Conservation (phyloP, 2,329 filamentous ascomycete genomes). For the Sclerotinia subarctica region DNA sequence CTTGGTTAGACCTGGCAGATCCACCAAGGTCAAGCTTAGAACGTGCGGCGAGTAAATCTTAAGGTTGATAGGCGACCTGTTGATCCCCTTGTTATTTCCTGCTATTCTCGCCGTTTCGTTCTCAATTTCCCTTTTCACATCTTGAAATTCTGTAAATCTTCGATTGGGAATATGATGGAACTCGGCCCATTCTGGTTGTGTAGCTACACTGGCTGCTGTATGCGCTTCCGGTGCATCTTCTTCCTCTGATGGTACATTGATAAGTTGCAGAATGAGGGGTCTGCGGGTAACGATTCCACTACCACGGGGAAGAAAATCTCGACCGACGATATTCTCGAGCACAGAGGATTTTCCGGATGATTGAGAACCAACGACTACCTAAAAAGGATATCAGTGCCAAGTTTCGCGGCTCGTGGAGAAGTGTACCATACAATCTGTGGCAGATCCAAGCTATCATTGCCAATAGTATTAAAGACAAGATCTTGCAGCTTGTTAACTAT, state of each 20-base stretch:
- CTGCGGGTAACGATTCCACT: constrained; percentile 94
- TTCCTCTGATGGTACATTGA: constrained; percentile 79
- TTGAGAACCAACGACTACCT: constrained; percentile 98
- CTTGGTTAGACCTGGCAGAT: constrained; percentile 94
- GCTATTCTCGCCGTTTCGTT: constrained; percentile 93
- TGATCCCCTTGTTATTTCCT: constrained; percentile 97
- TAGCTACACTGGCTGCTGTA: constrained; percentile 68
- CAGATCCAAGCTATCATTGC: constrained; percentile 94
- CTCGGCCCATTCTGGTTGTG: constrained; percentile 78
- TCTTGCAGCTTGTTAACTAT: constrained; percentile 99
- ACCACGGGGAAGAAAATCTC: constrained; percentile 93
- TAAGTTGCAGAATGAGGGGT: constrained; percentile 93
- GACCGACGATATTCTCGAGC: constrained; percentile 96
- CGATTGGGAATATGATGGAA: constrained; percentile 93
- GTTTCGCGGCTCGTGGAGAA: constrained; percentile 24
- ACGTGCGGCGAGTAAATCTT: constrained; percentile 98
- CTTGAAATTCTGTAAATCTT: constrained; percentile 84
- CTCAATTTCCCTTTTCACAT: constrained; percentile 95
- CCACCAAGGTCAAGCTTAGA: constrained; percentile 91
- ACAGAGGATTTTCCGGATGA: constrained; percentile 98
- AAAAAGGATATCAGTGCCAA: constrained; percentile 26
- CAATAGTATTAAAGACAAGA: constrained; percentile 98
- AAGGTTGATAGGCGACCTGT: constrained; percentile 93
- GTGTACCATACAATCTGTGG: constrained; percentile 82
- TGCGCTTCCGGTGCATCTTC: constrained; percentile 67